phyloP scores from a whole-genome alignment of 768 basidiomycete species.

The Termitomyces sp. region DNA sequence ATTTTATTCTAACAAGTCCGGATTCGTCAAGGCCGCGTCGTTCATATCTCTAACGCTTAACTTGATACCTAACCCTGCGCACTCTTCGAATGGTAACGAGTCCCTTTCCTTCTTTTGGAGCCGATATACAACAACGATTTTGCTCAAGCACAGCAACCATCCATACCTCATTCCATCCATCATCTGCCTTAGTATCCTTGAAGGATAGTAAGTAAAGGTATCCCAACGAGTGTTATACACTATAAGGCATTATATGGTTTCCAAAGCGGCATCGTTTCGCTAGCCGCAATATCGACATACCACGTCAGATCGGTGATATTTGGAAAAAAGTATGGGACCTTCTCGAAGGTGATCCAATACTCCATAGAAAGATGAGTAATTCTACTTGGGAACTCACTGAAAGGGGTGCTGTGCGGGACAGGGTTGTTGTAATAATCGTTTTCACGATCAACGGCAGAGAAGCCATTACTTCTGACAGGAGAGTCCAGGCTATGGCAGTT shows the following conservation, averaged over 20 bases:
- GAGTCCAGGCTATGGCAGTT: too few species aligned
- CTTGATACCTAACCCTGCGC: too few species aligned
- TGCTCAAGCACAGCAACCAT: background rate
- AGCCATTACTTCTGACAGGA: background rate
- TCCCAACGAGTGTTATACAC: background rate
- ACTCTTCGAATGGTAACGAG: background rate
- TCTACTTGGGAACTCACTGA: background rate
- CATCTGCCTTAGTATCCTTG: background rate
- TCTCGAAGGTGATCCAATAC: too few species aligned
- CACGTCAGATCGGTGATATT: too few species aligned
- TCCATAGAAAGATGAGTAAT: background rate
- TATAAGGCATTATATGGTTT: background rate
- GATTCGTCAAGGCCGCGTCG: background rate
- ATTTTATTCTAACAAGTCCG: too few species aligned
- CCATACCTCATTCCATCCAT: background rate
- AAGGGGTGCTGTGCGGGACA: background rate
- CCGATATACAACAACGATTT: background rate
- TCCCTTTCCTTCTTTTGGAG: background rate
- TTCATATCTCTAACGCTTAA: background rate
- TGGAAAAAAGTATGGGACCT: background rate
- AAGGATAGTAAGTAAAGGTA: too few species aligned
- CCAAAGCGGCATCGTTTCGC: background rate
- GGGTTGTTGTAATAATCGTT: background rate
- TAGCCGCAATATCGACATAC: background rate
- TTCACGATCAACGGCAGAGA: background rate